phyloP scores from a whole-genome alignment of 139 green algal species.

The Coelastrella sp. region DNA sequence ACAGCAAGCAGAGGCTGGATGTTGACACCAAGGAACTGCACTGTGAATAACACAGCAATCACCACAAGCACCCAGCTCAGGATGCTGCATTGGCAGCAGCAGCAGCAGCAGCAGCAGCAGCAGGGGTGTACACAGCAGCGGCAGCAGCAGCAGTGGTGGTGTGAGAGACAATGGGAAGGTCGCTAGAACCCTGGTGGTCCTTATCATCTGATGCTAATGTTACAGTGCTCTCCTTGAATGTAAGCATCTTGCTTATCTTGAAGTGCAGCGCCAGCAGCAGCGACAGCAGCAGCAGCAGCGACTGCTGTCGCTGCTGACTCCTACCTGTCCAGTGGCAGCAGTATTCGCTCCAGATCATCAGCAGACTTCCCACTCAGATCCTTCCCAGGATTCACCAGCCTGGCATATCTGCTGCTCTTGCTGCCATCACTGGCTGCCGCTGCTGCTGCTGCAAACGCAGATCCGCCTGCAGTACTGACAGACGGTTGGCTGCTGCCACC shows the following conservation, averaged over 20 bases:
- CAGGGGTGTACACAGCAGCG: not conserved
- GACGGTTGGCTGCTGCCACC: no score
- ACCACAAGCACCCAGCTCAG: constrained; percentile 32
- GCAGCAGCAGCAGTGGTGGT: not conserved
- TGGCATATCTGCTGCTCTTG: constrained; percentile 17
- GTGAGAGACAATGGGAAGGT: not conserved
- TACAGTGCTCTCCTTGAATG: no score
- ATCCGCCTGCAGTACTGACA: not conserved
- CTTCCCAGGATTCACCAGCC: not conserved
- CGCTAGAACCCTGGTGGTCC: no score
- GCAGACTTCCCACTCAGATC: not conserved
- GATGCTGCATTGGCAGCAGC: constrained; percentile 3
- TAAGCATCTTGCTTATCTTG: no score
- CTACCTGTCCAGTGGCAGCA: constrained; percentile 38
- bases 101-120: no score
- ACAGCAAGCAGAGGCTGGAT: constrained; percentile 33
- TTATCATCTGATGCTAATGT: no score
- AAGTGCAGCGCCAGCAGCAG: not conserved
- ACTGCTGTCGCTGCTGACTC: not conserved
- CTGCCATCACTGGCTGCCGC: not conserved
- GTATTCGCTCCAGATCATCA: constrained; percentile 25
- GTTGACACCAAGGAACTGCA: constrained; percentile 25
- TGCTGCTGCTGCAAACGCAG: not conserved
- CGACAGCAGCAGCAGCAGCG: not conserved
- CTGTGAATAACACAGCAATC: not conserved